Base-by-base conservation (phyloP, 805 yeast species). In the Sugiyamaella chiloensis region DNA sequence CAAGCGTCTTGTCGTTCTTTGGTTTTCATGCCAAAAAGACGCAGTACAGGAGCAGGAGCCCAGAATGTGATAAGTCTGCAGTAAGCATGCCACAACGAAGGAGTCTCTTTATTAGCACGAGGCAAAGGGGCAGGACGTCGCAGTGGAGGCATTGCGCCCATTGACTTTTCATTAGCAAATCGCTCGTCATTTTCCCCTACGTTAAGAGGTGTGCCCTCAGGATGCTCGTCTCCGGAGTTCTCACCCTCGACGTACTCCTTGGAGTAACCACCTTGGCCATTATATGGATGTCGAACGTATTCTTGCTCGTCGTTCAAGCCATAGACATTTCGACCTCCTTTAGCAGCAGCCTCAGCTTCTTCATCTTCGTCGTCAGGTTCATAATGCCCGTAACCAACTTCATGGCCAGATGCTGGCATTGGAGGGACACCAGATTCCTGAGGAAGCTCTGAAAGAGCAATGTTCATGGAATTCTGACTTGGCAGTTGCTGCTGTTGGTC, bases 1-100 rank as follows among this genome's bases (percentile, higher is more conserved):
- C 99, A 93, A 0, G 98, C 98, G 72, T 81, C 80, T 63, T 90
- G 97, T 51, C 96, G 79, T 37, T 82, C 90, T 56, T 80, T 79
- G 17, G 85, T 80, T 27, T 77, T 76, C 76, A 91, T 75, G 2
- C 98, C 98, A 66, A 80, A 85, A 37, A 86, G 64, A 37, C 69
- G 70, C 58, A 89, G 67, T 27, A 88, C 53, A 0, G 89, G 83
- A 2, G 84, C 78, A 1, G 97, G 96, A 2, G 95, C 95, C 93
- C 96, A 91, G 64, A 88, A 88, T 0, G 99, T 90, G 29, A 93
- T 69, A 6, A 77, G 57, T 55, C 80, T 79, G 63, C 96, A 89
- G 67, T 88, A 93, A 0, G 81, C 68, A 55, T 79, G 77, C 99
- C 99, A 93, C n/a, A 78, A 47, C 47, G 78, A 62, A 5, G 40